These are phyloP conservation scores for Epichloe scottii DNA, from an alignment of 2,329 filamentous ascomycete species.

Conservation along the genomic window DNA sequence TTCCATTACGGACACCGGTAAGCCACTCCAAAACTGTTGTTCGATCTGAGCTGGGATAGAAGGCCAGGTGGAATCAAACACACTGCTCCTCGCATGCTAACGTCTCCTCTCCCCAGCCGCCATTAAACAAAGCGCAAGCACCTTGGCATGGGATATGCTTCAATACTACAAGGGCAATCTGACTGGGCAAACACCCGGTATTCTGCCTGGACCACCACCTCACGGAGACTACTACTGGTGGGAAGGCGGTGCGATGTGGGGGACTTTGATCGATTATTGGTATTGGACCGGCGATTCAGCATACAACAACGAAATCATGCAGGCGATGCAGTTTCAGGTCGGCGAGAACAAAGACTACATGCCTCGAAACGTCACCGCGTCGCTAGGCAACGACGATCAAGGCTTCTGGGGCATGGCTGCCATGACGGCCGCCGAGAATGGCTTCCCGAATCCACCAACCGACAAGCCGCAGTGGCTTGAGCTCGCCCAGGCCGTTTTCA, in stretches of 20 bases:
- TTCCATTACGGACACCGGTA: constrained; percentile 7
- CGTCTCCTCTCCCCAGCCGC: constrained; percentile 14
- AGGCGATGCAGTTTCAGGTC: constrained; percentile 39
- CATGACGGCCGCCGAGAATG: constrained; percentile 46
- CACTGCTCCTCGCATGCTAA: background rate
- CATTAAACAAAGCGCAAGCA: constrained; percentile 27
- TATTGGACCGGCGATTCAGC: constrained; percentile 44
- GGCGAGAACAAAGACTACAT: constrained; percentile 42
- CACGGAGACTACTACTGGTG: constrained; percentile 50
- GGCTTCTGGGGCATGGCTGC: constrained; percentile 54
- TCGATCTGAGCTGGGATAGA: background rate
- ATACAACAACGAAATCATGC: constrained; percentile 42
- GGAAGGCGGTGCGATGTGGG: constrained; percentile 52
- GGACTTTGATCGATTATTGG: constrained; percentile 53
- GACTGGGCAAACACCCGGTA: constrained; percentile 32
- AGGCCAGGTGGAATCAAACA: background rate
- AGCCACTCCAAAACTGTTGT: background rate
- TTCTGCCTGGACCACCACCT: constrained; percentile 34
- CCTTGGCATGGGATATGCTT: constrained; percentile 31
- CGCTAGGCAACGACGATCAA: constrained; percentile 52
- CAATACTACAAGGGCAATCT: constrained; percentile 34
- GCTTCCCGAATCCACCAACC: constrained; percentile 40
- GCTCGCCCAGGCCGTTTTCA: constrained; percentile 52
- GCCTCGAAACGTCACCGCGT: constrained; percentile 39
- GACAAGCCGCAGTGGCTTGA: constrained; percentile 40